Percentiles rank a stretch among this genome's conserved stretches.
Conservation (phyloP, 2,329 filamentous ascomycete species). For the Ophiostoma sp. region DNA sequence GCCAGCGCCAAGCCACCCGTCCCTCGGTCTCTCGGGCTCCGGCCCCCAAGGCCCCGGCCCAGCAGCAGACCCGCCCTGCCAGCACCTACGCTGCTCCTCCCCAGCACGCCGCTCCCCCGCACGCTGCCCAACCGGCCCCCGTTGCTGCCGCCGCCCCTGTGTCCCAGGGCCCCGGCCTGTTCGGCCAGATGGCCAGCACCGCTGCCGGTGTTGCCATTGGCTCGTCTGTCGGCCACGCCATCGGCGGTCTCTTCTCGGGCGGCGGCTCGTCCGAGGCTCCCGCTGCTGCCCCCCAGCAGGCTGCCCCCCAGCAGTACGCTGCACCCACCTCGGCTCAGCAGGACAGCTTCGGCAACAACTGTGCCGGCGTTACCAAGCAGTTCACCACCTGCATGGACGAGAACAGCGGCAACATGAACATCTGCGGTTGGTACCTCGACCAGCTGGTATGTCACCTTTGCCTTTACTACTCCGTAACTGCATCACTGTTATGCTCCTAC, state of each 20-base stretch:
- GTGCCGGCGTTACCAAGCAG: constrained; percentile 69
- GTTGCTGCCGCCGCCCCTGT: constrained; percentile 37
- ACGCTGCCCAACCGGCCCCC: constrained; percentile 40
- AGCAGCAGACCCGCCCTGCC: constrained; percentile 62
- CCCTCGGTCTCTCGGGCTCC: constrained; percentile 55
- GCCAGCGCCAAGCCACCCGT: constrained; percentile 65
- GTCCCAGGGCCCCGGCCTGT: constrained; percentile 72
- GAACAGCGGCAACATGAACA: constrained; percentile 85
- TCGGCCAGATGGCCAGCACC: constrained; percentile 95
- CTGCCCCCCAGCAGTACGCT: constrained; percentile 41
- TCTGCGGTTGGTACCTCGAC: constrained; percentile 97
- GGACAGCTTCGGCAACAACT: constrained; percentile 59
- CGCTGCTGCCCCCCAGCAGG: constrained; percentile 43
- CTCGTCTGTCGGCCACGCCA: constrained; percentile 89
- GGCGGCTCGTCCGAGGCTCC: constrained; percentile 58
- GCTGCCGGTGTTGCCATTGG: constrained; percentile 96
- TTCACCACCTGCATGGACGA: constrained; percentile 98
- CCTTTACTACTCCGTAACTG: no score
- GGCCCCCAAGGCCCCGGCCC: constrained; percentile 41
- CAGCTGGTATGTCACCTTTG: constrained; percentile 56
- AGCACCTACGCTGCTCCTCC: constrained; percentile 56
- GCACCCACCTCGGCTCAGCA: constrained; percentile 36
- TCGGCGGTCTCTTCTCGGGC: constrained; percentile 82
- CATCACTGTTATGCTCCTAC: background rate
- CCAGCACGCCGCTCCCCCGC: constrained; percentile 30